Evolutionary conservation across 1,139 yeast genomes (phyloP), one percentile per base, ranked within the genome.

Genomic region (Saccharomycopsis hybrid): DNA sequence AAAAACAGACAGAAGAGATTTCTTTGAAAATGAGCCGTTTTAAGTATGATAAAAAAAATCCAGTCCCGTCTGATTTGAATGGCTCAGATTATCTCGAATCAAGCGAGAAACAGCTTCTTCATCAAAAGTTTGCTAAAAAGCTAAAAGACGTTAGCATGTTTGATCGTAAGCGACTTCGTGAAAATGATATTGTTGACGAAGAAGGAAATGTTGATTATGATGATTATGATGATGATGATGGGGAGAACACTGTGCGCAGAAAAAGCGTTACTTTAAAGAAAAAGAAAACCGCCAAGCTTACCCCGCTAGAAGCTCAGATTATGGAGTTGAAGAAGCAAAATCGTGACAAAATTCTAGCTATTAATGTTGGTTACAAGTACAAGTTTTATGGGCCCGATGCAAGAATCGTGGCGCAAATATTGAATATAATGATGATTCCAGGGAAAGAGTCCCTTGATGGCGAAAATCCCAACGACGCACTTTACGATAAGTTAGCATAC

Each of bases 301-400:
- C 96, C 0, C 96, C 97, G 0, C 67, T 89, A 46, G 97, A 89
- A 58, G 75, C 75, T 54, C 97, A 90, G 62, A 80, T 82, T 52
- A 67, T 80, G 28, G 81, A 78, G 3, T 67, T 92, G 47, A 88
- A 88, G 58, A 59, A 65, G 3, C 62, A 66, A 1, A 70, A 90
- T 61, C 62, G 65, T 46, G 95, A 87, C 55, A 85, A 86, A 44
- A 59, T 92, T 1, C 69, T 92, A 5, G 80, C 92, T 0, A 74
- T 92, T 28, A 94, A 92, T 62, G 94, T 86, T 5, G 98, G 98
- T 0, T 92, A 92, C 66, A 88, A 88, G 64, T 92, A 81, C 67
- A 85, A 85, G 60, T 81, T 89, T 53, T 88, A 80, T 62, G 96
- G 95, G 0, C 75, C 80, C 50, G 97, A 90, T 66, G 97, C 97